Evolutionary conservation across 225 moss, liverwort and hornwort species (phyloP).

Genomic region (Bryoerythrophyllum caledonicum): DNA sequence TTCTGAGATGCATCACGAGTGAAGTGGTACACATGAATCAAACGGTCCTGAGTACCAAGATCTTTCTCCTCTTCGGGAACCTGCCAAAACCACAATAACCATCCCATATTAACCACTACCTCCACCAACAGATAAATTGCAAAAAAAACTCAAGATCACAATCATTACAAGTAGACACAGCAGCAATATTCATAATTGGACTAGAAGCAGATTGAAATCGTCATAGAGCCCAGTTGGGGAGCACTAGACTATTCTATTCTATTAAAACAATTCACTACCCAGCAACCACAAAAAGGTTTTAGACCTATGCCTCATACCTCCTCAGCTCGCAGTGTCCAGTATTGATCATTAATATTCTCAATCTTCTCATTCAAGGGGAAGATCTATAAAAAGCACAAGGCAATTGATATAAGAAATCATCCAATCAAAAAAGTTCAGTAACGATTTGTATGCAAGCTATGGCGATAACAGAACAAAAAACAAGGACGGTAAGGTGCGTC

Average conservation of each 20-base stretch:
- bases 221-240: not conserved
- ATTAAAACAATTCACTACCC: not conserved
- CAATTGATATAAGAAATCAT: not conserved
- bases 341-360: conserved; percentile 98
- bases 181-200: not conserved
- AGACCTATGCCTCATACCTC: conserved; percentile 54
- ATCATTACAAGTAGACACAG: not conserved
- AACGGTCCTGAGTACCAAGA: conserved; percentile 83
- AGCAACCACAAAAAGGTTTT: not conserved
- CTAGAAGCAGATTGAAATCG: not conserved
- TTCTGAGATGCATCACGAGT: conserved; percentile 96
- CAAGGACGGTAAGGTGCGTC: not conserved
- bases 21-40: conserved; percentile 99
- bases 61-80: conserved; percentile 99
- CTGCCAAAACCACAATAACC: conserved; percentile 32
- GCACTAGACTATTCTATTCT: not conserved
- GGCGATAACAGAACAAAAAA: not conserved
- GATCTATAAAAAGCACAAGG: conserved; percentile 48
- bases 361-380: conserved; percentile 97
- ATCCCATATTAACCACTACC: not conserved
- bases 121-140: not conserved
- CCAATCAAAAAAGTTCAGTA: not conserved
- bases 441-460: not conserved
- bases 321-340: conserved; percentile 97
- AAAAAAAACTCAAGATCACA: not conserved